These are phyloP conservation scores for Spergularia bocconei DNA, from an alignment of 148 eudicot genomes.

Conservation along the genomic window DNA sequence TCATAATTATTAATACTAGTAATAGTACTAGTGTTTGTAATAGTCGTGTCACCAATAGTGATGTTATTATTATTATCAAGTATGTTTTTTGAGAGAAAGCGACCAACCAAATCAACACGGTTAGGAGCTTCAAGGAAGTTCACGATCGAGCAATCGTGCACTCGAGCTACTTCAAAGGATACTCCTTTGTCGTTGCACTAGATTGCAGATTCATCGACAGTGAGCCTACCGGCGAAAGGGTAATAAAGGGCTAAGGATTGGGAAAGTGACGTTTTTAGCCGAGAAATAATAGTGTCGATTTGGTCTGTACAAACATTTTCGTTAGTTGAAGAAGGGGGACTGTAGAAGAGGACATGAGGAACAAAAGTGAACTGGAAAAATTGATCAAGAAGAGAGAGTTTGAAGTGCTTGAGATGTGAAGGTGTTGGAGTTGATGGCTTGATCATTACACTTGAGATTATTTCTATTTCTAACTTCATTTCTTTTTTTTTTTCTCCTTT, in stretches of 20 bases:
- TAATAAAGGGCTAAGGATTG: conserved; percentile 16
- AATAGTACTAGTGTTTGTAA: too few species aligned
- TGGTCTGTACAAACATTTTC: background rate
- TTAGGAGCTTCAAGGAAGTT: conserved; percentile 5
- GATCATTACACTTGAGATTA: conserved; percentile 9
- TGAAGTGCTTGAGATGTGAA: conserved; percentile 4
- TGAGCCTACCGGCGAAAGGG: conserved; percentile 24
- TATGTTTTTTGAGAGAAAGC: background rate
- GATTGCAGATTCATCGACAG: background rate
- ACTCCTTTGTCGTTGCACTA: conserved; percentile 20
- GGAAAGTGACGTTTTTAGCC: conserved; percentile 16
- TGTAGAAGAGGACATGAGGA: conserved; percentile 10
- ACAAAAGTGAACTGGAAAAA: background rate
- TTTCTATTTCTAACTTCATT: conserved; percentile 11
- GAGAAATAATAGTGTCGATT: background rate
- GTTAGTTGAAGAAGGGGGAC: background rate
- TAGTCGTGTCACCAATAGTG: too few species aligned
- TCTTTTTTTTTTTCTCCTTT: background rate
- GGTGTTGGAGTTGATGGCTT: conserved; percentile 23
- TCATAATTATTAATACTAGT: too few species aligned
- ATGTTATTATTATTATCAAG: background rate
- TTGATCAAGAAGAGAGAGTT: conserved; percentile 13
- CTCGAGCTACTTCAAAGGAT: conserved; percentile 15
- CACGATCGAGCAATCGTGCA: background rate
- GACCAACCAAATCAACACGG: conserved; percentile 12